phyloP scores from a whole-genome alignment of 495 filamentous ascomycete genomes.

The Penicillium dipodomyicola region DNA sequence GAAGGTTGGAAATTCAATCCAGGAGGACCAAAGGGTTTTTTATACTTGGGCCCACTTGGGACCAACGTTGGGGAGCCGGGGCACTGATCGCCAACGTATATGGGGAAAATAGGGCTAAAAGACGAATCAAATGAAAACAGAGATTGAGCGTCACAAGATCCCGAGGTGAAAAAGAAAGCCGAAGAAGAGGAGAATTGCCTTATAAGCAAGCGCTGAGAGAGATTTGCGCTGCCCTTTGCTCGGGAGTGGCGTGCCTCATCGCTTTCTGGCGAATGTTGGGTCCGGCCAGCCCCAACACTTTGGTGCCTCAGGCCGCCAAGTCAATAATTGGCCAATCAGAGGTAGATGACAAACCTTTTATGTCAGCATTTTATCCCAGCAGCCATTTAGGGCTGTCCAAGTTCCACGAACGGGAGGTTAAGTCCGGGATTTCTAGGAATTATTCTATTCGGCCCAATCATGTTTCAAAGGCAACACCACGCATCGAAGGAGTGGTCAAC shows the following conservation, averaged over 20 bases:
- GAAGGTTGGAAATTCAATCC: constrained; percentile 9
- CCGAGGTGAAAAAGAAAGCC: constrained; percentile 26
- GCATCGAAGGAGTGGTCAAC: not conserved
- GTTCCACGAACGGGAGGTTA: not conserved
- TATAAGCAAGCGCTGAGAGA: constrained; percentile 3
- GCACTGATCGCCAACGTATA: constrained; percentile 28
- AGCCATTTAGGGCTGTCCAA: too few relatives aligned
- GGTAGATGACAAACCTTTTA: constrained; percentile 1
- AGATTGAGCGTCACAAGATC: constrained; percentile 32
- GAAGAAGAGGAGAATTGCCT: constrained; percentile 7
- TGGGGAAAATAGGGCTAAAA: constrained; percentile 24
- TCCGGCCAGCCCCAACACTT: constrained; percentile 29
- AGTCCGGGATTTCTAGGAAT: constrained; percentile 6
- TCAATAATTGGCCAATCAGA: not conserved
- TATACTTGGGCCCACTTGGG: constrained; percentile 32
- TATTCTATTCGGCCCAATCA: not conserved
- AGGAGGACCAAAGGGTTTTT: constrained; percentile 19
- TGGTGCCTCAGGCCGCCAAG: constrained; percentile 19
- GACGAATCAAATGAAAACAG: constrained; percentile 14
- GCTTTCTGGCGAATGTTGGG: constrained; percentile 34
- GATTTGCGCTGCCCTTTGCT: not conserved
- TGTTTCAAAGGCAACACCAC: not conserved
- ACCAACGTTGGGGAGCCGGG: constrained; percentile 31
- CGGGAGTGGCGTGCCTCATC: constrained; percentile 22
- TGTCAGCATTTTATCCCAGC: not conserved